Evolutionary conservation across 331 rosid species (phyloP).

Genomic region (Acacia concinna): DNA sequence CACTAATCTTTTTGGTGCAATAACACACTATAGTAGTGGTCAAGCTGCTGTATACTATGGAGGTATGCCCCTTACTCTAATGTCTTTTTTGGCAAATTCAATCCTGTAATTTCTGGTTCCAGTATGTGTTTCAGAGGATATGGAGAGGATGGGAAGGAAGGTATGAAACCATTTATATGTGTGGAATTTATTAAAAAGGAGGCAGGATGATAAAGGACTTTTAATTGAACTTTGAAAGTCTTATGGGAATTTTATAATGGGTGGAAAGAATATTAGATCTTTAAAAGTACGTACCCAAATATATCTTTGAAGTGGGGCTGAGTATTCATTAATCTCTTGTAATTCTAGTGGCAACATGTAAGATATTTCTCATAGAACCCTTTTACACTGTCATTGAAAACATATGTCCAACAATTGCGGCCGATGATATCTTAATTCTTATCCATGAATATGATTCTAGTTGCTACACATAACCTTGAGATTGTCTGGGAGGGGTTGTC

Average conservation of each 20-base stretch:
- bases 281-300: background rate
- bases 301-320: background rate
- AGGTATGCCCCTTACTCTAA: conserved; percentile 53
- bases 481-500: conserved; percentile 4
- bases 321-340: conserved; percentile 25
- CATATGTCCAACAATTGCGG: conserved; percentile 13
- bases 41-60: conserved; percentile 97
- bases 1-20: conserved; percentile 88
- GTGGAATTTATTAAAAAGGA: background rate
- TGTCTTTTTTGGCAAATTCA: background rate
- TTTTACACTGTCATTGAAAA: conserved; percentile 1
- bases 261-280: background rate
- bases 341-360: conserved; percentile 24
- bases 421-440: conserved; percentile 32
- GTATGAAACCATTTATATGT: background rate
- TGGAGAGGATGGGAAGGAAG: background rate
- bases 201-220: background rate
- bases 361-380: background rate
- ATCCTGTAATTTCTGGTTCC: conserved; percentile 5
- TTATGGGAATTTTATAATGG: background rate
- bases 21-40: conserved; percentile 95
- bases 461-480: conserved; percentile 13
- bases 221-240: background rate
- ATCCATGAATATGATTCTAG: conserved; percentile 12
- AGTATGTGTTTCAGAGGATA: background rate